Conservation (phyloP, 2,329 filamentous ascomycete species). For the Magnaporthiopsis rhizophila region DNA sequence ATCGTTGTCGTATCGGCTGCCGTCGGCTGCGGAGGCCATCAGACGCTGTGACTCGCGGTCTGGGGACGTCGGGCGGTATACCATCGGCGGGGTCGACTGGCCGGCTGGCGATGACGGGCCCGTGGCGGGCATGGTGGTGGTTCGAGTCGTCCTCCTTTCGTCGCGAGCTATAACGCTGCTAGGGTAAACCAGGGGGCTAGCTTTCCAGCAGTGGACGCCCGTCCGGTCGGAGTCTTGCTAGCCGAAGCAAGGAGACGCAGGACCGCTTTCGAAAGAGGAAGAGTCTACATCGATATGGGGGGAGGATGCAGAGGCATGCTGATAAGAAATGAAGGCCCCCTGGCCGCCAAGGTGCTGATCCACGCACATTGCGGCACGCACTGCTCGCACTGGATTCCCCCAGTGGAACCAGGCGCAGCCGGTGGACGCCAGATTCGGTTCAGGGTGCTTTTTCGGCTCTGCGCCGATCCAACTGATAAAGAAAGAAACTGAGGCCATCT, state of each 20-base stretch:
- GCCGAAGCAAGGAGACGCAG: too few relatives aligned
- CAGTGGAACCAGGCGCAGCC: background rate
- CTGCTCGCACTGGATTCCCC: background rate
- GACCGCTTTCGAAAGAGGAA: too few relatives aligned
- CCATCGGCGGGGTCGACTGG: background rate
- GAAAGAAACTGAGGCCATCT: too few relatives aligned
- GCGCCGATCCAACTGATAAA: too few relatives aligned
- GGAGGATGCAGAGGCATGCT: too few relatives aligned
- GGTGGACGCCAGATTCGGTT: background rate
- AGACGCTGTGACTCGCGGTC: background rate
- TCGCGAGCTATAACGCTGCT: too few relatives aligned
- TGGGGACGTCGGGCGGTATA: background rate
- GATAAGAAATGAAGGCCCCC: background rate
- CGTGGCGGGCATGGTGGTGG: background rate
- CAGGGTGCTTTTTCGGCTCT: too few relatives aligned
- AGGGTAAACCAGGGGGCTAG: too few relatives aligned
- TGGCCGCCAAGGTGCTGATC: background rate
- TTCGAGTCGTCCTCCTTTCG: background rate
- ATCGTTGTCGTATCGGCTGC: background rate
- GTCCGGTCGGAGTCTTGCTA: too few relatives aligned
- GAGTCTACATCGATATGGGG: too few relatives aligned
- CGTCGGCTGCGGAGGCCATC: background rate
- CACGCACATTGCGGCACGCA: background rate
- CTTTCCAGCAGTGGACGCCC: too few relatives aligned
- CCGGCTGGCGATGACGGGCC: too few relatives aligned